These are phyloP conservation scores for Friedmanniomyces endolithicus DNA, from an alignment of 495 filamentous ascomycete genomes.

Conservation along the genomic window DNA sequence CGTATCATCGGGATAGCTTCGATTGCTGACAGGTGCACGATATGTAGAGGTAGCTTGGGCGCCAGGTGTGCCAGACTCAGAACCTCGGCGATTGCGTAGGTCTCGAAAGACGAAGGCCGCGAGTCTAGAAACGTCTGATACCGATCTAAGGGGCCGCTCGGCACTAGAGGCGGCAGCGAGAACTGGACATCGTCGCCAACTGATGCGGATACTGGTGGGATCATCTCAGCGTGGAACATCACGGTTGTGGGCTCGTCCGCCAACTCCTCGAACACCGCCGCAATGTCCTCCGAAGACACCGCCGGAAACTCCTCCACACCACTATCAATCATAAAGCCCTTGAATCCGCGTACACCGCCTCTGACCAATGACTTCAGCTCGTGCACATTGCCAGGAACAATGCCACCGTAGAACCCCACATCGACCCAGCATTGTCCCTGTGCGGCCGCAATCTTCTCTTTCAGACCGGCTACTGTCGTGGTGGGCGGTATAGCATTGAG, in stretches of 20 bases:
- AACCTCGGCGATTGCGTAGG: slow-evolving; percentile 78
- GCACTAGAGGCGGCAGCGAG: slow-evolving; percentile 60
- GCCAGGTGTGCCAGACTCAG: slow-evolving; percentile 68
- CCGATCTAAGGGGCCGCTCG: slow-evolving; percentile 59
- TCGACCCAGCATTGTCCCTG: slow-evolving; percentile 93
- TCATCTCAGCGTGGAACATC: slow-evolving; percentile 99
- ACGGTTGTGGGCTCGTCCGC: slow-evolving; percentile 69
- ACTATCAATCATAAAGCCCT: slow-evolving; percentile 94
- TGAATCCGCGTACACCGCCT: slow-evolving; percentile 85
- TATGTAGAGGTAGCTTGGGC: slow-evolving; percentile 76
- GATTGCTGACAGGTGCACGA: slow-evolving; percentile 86
- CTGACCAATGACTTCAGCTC: slow-evolving; percentile 72
- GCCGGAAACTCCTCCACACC: slow-evolving; percentile 95
- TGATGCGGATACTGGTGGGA: slow-evolving; percentile 72
- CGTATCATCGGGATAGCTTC: slow-evolving; percentile 85
- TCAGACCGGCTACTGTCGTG: slow-evolving; percentile 70
- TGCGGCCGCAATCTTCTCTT: slow-evolving; percentile 76
- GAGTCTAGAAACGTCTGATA: slow-evolving; percentile 91
- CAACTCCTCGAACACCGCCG: slow-evolving; percentile 64
- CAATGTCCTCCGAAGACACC: slow-evolving; percentile 66
- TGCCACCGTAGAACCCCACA: slow-evolving; percentile 93
- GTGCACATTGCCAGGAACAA: slow-evolving; percentile 77
- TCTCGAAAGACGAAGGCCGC: slow-evolving; percentile 80
- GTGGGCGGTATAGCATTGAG: slow-evolving; percentile 95
- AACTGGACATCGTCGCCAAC: slow-evolving; percentile 66